These are phyloP conservation scores for Tephrocybe sp. DNA, from an alignment of 768 basidiomycete genomes.

Conservation along the genomic window DNA sequence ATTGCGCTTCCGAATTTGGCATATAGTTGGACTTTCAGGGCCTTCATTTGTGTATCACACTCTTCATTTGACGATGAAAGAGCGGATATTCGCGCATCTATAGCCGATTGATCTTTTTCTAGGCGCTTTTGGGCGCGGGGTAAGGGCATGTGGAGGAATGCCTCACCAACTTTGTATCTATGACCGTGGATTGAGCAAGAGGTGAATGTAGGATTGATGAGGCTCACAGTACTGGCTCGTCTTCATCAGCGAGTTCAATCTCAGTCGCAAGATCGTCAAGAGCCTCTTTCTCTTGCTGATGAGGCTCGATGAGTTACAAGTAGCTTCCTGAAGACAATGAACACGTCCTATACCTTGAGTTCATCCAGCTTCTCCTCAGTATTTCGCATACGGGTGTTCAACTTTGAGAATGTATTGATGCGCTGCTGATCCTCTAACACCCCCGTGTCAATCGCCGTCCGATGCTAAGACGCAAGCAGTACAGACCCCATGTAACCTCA, in stretches of 20 bases:
- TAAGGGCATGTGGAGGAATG: slow-evolving; percentile 81
- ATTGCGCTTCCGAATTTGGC: slow-evolving; percentile 93
- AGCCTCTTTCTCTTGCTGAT: slow-evolving; percentile 97
- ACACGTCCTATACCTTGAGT: slow-evolving; percentile 60
- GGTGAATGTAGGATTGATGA: not conserved
- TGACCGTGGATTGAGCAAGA: not conserved
- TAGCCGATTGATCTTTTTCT: slow-evolving; percentile 61
- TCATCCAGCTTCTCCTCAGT: slow-evolving; percentile 71
- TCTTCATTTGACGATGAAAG: slow-evolving; percentile 55
- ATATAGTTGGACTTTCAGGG: slow-evolving; percentile 76
- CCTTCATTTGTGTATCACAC: slow-evolving; percentile 76
- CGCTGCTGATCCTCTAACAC: slow-evolving; percentile 80
- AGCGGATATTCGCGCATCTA: slow-evolving; percentile 55
- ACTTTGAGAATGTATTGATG: slow-evolving; percentile 90
- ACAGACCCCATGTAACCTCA: slow-evolving; percentile 84
- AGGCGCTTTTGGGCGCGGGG: slow-evolving; percentile 68
- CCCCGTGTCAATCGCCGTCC: slow-evolving; percentile 5
- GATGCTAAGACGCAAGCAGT: not conserved
- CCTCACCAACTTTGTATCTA: slow-evolving; percentile 89
- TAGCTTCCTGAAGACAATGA: no score
- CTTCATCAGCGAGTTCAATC: slow-evolving; percentile 87
- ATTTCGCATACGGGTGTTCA: slow-evolving; percentile 75
- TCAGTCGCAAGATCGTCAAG: slow-evolving; percentile 88
- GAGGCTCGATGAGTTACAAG: no score
- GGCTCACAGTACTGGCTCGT: slow-evolving; percentile 72